These are phyloP conservation scores for Nemania serpens DNA, from an alignment of 2,329 filamentous ascomycete genomes.

Conservation along the genomic window DNA sequence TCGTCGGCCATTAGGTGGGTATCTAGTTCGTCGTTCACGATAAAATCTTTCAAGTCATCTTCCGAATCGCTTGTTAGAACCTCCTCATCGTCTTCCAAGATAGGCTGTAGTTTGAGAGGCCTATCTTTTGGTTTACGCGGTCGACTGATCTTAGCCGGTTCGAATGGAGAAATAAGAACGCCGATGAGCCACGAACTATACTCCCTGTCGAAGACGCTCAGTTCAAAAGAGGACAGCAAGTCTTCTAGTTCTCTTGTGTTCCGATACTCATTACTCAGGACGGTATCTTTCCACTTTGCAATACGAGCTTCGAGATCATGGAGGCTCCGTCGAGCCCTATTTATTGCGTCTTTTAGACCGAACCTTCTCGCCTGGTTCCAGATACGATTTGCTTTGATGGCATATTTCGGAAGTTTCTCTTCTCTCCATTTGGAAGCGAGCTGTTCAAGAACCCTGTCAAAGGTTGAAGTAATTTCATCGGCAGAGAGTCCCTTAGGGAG, in stretches of 20 bases:
- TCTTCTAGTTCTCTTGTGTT: slow-evolving; percentile 56
- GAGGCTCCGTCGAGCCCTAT: slow-evolving; percentile 49
- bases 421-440: slow-evolving; percentile 61
- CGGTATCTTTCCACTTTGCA: slow-evolving; percentile 56
- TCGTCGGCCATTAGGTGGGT: slow-evolving; percentile 2
- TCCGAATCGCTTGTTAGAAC: slow-evolving; percentile 56
- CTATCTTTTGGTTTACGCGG: slow-evolving; percentile 31
- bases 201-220: slow-evolving; percentile 66
- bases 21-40: slow-evolving; percentile 48
- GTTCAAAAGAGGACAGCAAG: slow-evolving; percentile 65
- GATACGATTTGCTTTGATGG: slow-evolving; percentile 60
- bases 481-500: slow-evolving; percentile 41
- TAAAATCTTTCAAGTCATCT: slow-evolving; percentile 53
- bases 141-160: slow-evolving; percentile 45
- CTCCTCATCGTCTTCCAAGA: slow-evolving; percentile 51
- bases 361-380: slow-evolving; percentile 63
- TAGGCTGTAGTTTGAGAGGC: slow-evolving; percentile 20
- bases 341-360: slow-evolving; percentile 48
- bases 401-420: slow-evolving; percentile 59
- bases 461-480: slow-evolving; percentile 54
- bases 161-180: slow-evolving; percentile 48
- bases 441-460: slow-evolving; percentile 58
- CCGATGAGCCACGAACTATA: slow-evolving; percentile 56
- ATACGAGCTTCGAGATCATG: slow-evolving; percentile 56
- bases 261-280: slow-evolving; percentile 58